These are phyloP conservation scores for Tylopilus sp. DNA, from an alignment of 1,284 basidiomycete genomes.

Conservation along the genomic window DNA sequence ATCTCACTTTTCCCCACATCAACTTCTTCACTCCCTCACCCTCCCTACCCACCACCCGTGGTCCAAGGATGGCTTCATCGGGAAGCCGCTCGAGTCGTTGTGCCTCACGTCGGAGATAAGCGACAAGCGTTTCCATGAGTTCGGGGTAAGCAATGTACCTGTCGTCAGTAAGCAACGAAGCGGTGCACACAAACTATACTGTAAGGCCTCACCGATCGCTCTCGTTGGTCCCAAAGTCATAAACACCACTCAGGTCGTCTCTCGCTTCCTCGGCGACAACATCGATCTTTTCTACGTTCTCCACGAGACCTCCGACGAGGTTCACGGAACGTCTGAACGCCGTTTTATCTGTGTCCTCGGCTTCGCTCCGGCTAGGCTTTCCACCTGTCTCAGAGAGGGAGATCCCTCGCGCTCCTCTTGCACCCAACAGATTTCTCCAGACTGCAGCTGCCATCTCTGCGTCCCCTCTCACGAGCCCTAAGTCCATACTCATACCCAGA, in stretches of 20 bases:
- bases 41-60: slow-evolving; percentile 28
- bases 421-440: slow-evolving; percentile 91
- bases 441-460: slow-evolving; percentile 82
- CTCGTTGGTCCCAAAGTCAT: slow-evolving; percentile 63
- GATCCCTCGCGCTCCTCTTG: slow-evolving; percentile 69
- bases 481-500: slow-evolving; percentile 78
- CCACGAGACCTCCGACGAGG: slow-evolving; percentile 59
- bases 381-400: slow-evolving; percentile 31
- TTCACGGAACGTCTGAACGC: slow-evolving; percentile 63
- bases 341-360: not conserved
- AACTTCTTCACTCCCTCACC: slow-evolving; percentile 26
- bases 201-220: slow-evolving; percentile 32
- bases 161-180: slow-evolving; percentile 29
- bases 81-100: slow-evolving; percentile 67
- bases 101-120: slow-evolving; percentile 78
- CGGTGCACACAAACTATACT: not conserved
- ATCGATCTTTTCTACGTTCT: slow-evolving; percentile 56
- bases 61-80: slow-evolving; percentile 65
- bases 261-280: slow-evolving; percentile 54
- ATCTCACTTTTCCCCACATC: slow-evolving; percentile 27
- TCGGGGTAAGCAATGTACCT: slow-evolving; percentile 76
- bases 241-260: slow-evolving; percentile 71
- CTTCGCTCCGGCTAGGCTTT: slow-evolving; percentile 5
- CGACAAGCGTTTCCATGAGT: slow-evolving; percentile 74
- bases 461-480: slow-evolving; percentile 74